These are phyloP conservation scores for Oligophagozyma castellii DNA, from an alignment of 1,139 yeast species.

Conservation along the genomic window DNA sequence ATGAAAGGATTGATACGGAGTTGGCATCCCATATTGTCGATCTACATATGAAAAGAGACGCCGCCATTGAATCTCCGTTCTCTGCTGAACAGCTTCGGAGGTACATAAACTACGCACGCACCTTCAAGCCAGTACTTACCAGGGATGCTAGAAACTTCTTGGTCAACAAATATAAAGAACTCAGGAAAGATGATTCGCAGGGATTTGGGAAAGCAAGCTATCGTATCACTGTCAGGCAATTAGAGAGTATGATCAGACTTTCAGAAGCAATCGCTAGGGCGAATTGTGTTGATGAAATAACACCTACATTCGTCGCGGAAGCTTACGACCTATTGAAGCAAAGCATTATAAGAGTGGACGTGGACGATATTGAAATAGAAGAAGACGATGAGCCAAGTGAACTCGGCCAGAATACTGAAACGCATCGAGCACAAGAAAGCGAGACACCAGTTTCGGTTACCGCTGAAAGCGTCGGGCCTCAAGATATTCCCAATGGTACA, in stretches of 20 bases:
- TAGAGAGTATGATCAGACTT: constrained; percentile 85
- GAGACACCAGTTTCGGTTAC: constrained; percentile 4
- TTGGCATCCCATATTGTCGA: constrained; percentile 88
- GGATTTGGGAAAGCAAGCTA: constrained; percentile 68
- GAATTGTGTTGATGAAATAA: constrained; percentile 81
- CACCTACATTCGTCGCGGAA: constrained; percentile 81
- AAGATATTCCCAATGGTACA: constrained; percentile 2
- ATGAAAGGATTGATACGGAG: constrained; percentile 79
- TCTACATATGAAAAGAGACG: constrained; percentile 82
- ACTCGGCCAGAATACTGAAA: constrained; percentile 5
- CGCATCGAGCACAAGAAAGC: constrained; percentile 5
- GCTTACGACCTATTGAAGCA: constrained; percentile 85
- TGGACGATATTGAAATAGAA: constrained; percentile 81
- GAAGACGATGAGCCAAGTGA: constrained; percentile 23
- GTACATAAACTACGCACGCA: constrained; percentile 83
- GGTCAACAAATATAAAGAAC: constrained; percentile 71
- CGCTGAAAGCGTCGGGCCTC: neutral
- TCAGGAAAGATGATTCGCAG: constrained; percentile 85
- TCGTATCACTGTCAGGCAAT: constrained; percentile 91
- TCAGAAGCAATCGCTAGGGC: constrained; percentile 97
- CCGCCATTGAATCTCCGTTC: constrained; percentile 81
- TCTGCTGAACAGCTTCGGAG: constrained; percentile 80
- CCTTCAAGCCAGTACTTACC: constrained; percentile 84
- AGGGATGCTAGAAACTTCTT: constrained; percentile 67
- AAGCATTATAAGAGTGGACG: constrained; percentile 86